Evolutionary conservation across 129 eudicot species (phyloP).

Genomic region (Artemisia annua): DNA sequence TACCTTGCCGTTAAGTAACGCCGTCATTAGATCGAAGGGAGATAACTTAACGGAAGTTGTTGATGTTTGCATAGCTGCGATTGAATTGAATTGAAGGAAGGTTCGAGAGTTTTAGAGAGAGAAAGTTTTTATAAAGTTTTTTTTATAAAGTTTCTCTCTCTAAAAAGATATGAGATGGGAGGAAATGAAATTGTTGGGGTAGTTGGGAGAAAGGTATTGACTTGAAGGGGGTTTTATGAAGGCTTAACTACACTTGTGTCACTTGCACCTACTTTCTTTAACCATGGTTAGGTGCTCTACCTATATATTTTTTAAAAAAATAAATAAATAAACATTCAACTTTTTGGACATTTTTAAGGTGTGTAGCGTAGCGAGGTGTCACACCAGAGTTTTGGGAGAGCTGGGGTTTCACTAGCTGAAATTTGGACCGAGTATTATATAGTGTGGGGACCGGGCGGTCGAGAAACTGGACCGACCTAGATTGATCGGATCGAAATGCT

Average conservation of each 20-base stretch:
- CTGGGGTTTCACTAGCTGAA: no score
- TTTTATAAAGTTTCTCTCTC: constrained; percentile 23
- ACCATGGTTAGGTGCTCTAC: constrained; percentile 40
- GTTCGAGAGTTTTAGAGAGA: constrained; percentile 30
- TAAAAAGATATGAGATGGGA: neutral
- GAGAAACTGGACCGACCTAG: no score
- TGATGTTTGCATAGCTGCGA: constrained; percentile 49
- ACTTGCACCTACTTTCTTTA: constrained; percentile 50
- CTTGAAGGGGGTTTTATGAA: constrained; percentile 30
- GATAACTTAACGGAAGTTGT: constrained; percentile 60
- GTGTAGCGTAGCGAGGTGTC: no score
- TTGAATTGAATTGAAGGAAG: neutral
- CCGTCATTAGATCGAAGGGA: constrained; percentile 64
- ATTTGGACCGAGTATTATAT: no score
- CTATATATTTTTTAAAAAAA: no score
- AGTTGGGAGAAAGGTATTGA: constrained; percentile 34
- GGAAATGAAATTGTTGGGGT: constrained; percentile 26
- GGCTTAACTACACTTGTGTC: constrained; percentile 44
- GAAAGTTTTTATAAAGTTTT: constrained; percentile 19
- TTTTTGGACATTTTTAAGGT: no score
- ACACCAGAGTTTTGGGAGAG: no score
- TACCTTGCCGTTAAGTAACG: constrained; percentile 55
- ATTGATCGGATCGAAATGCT: no score
- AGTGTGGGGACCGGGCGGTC: no score
- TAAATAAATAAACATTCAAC: no score